Evolutionary conservation across 257 asterid genomes (phyloP), one percentile per base, ranked within the genome.

Genomic region (Nicotiana tabacum): DNA sequence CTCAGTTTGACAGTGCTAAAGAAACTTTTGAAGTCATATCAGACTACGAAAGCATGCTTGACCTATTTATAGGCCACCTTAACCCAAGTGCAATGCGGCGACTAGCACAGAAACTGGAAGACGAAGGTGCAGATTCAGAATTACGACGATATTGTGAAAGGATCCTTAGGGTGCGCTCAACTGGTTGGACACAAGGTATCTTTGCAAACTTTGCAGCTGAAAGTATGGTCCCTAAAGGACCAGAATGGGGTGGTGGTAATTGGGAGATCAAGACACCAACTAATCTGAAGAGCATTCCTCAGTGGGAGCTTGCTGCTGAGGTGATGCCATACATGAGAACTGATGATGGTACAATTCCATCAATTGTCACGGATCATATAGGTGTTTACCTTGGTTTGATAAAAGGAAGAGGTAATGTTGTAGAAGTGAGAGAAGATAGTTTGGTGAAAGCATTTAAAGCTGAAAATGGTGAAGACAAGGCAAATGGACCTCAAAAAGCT

Each of bases 191-290:
- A 11, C 99, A 96, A 87, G 99, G 99, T 78, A 93, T 96, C 76
- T 96, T 96, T 81, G 99, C 99, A 35, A 96, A 96, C 90, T 96
- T 96, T 85, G 97, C 98, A 77, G 99, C 99, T 30, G 99, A 96
- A 89, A 96, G 99, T 89, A 96, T 94, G 98, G 98, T 96, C 77
- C 99, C 99, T 78, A 96, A 96, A 91, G 99, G 98, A 13, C 91
- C 93, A 83, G 99, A 96, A 90, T 96, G 99, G 99, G 99, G 99
- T 58, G 99, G 99, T 82, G 99, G 99, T 77, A 96, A 96, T 91
- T 96, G 98, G 99, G 99, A 96, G 83, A 93, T 96, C 64, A 96
- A 96, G 85, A 96, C 98, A 6, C 97, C 98, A 67, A 89, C 88
- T 43, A 93, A 91, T 90, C 86, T 96, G 91, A 96, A 94, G 92